A percentile compares a stretch with the other conserved stretches of the same genome.
Conservation (phyloP, 805 yeast genomes). For the Torulaspora franciscae region DNA sequence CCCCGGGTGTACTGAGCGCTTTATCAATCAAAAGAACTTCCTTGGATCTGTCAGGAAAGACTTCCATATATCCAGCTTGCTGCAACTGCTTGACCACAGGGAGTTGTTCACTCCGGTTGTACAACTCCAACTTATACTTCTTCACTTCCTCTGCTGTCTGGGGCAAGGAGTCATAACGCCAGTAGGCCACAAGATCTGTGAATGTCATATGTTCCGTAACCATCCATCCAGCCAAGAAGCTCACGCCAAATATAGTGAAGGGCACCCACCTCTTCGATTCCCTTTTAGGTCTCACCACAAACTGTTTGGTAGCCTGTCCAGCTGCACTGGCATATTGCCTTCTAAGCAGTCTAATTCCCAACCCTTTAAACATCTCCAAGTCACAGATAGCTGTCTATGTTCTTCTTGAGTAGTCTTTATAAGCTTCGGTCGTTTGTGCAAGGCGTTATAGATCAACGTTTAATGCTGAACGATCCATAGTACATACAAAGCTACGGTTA, state of each 20-base stretch:
- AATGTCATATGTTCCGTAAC: conserved; percentile 35
- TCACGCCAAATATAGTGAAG: conserved; percentile 27
- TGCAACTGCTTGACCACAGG: conserved; percentile 49
- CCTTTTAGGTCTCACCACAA: conserved; percentile 13
- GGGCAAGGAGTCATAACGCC: conserved; percentile 33
- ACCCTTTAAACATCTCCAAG: conserved; percentile 14
- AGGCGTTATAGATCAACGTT: conserved; percentile 1
- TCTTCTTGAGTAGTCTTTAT: neutral
- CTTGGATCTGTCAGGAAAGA: conserved; percentile 38
- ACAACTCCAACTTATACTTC: conserved; percentile 37
- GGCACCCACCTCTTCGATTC: conserved; percentile 24
- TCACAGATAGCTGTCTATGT: neutral
- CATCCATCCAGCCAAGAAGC: conserved; percentile 32
- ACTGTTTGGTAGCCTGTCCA: conserved; percentile 10
- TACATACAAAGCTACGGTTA: neutral
- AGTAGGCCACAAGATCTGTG: conserved; percentile 34
- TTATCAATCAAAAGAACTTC: conserved; percentile 45
- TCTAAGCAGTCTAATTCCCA: conserved; percentile 7
- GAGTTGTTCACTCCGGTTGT: conserved; percentile 44
- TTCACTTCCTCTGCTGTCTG: conserved; percentile 28
- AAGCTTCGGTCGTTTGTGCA: neutral
- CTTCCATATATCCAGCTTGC: conserved; percentile 36
- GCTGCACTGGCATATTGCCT: conserved; percentile 5
- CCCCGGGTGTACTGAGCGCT: conserved; percentile 68
- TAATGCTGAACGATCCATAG: neutral